Base-by-base conservation (phyloP, 176 grass and related monocot genomes). In the Coix lacrymajobi region DNA sequence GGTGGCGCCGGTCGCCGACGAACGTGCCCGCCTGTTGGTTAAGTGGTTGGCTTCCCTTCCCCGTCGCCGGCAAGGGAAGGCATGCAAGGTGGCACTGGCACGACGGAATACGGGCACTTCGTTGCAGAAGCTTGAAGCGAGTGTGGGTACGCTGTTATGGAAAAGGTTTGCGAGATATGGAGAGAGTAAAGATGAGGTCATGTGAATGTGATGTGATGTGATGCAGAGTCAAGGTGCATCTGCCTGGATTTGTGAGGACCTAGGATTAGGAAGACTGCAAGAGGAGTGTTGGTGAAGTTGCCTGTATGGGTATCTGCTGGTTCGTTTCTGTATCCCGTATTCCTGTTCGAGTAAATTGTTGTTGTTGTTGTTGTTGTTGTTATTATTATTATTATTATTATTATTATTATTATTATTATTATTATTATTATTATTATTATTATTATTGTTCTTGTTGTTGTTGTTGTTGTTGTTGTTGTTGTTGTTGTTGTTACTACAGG, bases 151-250 rank as follows among this genome's bases (percentile, higher is more conserved):
- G 33, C 41, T 75, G 44, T 66, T 52, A 40, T 81, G 29, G 51
- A 76, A 78, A 79, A 45, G 1, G 49, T 26, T 86, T 74, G 13
- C 25, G 48, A 52, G 44, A 87, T 26, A 45, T 17, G 38, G 56
- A 75, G 91, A 75, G 84, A 78, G 77, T 82, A 87, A 89, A 89
- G 86, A 78, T 76, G 89, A 36, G 80, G 66, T 85, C 60, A 81
- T 71, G 80, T 71, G 75, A 71, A 81, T 71, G 80, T 71, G 75
- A 71, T 48, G 43, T 43, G 41, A 43, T 43, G 56, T 60, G 56
- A 60, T 60, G n/a, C n/a, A 22, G 24, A 46, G 81, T 62, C 62
- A 38, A 37, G 66, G 36, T 51, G 65, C 43, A 62, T 78, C 62
- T 52, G 34, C 76, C 41, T 81, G 10, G 54, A 75, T 65, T 71